These are phyloP conservation scores for Marasmius oreades DNA, from an alignment of 1,284 basidiomycete species.

Conservation along the genomic window DNA sequence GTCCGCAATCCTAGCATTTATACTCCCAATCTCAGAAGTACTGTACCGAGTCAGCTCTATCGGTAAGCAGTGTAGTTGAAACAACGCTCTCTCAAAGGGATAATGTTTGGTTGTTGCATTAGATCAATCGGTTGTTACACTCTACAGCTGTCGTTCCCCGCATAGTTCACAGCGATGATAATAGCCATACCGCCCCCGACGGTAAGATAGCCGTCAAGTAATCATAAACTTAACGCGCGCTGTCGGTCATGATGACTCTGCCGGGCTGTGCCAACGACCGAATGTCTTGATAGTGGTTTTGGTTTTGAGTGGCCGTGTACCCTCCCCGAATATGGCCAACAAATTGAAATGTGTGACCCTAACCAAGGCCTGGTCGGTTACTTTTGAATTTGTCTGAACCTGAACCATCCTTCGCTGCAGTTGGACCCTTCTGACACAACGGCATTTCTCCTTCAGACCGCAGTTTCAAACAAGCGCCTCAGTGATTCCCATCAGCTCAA, in stretches of 20 bases:
- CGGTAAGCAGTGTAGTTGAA: not conserved
- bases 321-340: too few relatives aligned
- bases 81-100: not conserved
- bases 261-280: not conserved
- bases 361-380: not conserved
- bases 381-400: not conserved
- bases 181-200: slow-evolving; percentile 2
- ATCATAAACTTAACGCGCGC: not conserved
- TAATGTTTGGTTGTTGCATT: not conserved
- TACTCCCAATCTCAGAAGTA: not conserved
- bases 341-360: not conserved
- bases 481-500: not conserved
- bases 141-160: not conserved
- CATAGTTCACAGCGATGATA: not conserved
- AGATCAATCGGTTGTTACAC: not conserved
- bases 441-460: not conserved
- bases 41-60: not conserved
- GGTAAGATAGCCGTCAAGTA: not conserved
- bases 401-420: not conserved
- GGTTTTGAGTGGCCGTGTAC: not conserved
- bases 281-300: not conserved
- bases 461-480: not conserved
- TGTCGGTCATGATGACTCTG: slow-evolving; percentile 2
- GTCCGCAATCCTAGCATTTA: not conserved
- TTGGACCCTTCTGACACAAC: not conserved